phyloP scores from a whole-genome alignment of 345 rosid genomes.

The Gynandropsis gynandra region DNA sequence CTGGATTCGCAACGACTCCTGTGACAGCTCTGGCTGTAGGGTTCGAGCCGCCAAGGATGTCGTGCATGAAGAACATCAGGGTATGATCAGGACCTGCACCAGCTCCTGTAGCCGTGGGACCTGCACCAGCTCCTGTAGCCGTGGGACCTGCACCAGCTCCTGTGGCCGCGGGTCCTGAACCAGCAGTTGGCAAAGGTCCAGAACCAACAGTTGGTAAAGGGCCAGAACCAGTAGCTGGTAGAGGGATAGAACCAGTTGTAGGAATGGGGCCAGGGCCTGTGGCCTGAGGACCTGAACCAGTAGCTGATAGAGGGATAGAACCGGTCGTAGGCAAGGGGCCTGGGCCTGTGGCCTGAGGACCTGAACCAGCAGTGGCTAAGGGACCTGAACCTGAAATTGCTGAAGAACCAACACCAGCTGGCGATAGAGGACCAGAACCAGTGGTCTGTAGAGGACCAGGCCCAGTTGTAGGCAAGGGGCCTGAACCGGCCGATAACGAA shows the following conservation, averaged over 20 bases:
- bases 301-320: too few relatives aligned
- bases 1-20: slow-evolving; percentile 59
- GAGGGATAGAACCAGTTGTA: slow-evolving; percentile 14
- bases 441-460: too few relatives aligned
- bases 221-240: slow-evolving; percentile 23
- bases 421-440: slow-evolving; percentile 15
- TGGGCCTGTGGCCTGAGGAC: slow-evolving; percentile 3
- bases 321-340: too few relatives aligned
- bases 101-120: slow-evolving; percentile 16
- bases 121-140: slow-evolving; percentile 9
- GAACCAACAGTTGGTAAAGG: slow-evolving; percentile 20
- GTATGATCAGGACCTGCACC: slow-evolving; percentile 25
- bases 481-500: too few relatives aligned
- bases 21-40: slow-evolving; percentile 75
- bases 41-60: slow-evolving; percentile 72
- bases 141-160: slow-evolving; percentile 5
- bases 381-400: slow-evolving; percentile 27
- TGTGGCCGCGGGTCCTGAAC: slow-evolving; percentile 17
- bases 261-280: slow-evolving; percentile 1
- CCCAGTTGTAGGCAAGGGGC: slow-evolving; percentile 20
- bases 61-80: slow-evolving; percentile 69
- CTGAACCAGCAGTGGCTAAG: slow-evolving; percentile 35
- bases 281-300: slow-evolving; percentile 19
- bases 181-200: slow-evolving; percentile 17
- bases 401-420: slow-evolving; percentile 9